phyloP scores from a whole-genome alignment of 2,329 filamentous ascomycete genomes.

The Tolypocladium ovalisporum region DNA sequence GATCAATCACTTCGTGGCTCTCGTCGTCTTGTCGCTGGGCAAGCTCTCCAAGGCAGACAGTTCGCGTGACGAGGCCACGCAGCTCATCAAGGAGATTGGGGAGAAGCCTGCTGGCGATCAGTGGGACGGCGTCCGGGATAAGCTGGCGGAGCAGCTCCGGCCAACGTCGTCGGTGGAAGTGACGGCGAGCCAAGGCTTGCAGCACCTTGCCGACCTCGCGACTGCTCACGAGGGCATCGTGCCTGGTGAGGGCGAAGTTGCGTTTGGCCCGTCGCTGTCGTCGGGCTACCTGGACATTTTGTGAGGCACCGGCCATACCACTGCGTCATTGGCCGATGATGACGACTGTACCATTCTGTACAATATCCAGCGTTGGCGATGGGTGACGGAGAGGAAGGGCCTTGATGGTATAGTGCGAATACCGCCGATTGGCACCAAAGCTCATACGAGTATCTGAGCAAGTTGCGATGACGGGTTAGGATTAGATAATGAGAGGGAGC shows the following conservation, averaged over 20 bases:
- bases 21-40: conserved; percentile 49
- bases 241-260: conserved; percentile 17
- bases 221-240: conserved; percentile 29
- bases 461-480: not conserved
- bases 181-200: conserved; percentile 41
- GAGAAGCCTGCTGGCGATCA: conserved; percentile 38
- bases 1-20: conserved; percentile 54
- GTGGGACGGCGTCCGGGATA: conserved; percentile 47
- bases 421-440: not conserved
- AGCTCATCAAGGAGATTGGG: conserved; percentile 43
- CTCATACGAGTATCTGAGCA: not conserved
- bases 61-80: conserved; percentile 45
- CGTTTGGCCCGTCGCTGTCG: conserved; percentile 21
- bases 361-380: not conserved
- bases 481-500: not conserved
- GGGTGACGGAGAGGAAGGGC: not conserved
- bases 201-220: conserved; percentile 49
- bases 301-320: conserved; percentile 2
- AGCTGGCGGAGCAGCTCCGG: conserved; percentile 22
- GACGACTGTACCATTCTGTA: not conserved
- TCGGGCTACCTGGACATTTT: conserved; percentile 23
- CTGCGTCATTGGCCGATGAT: not conserved
- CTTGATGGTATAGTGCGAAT: not conserved
- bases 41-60: conserved; percentile 45
- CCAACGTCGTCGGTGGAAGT: conserved; percentile 26